Evolutionary conservation across 441 rosid species (phyloP), one percentile per base, ranked within the genome.

Genomic region (Hypseocharis bilobata): DNA sequence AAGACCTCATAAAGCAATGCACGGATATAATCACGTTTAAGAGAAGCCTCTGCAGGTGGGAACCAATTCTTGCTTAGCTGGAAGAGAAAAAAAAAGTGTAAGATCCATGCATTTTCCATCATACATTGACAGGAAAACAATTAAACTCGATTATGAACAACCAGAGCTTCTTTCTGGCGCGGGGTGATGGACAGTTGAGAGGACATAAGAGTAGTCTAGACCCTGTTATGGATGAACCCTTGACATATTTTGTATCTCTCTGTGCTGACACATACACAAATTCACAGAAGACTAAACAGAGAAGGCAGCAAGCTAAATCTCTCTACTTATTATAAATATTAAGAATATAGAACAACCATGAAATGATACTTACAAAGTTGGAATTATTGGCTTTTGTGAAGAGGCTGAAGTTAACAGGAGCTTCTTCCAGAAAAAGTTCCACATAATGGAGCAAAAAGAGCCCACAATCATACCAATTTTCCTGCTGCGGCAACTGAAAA

Each of bases 401-500:
- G 56, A 86, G 91, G 70, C 66, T 86, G 83, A 88, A 86, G 70
- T 76, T 67, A 38, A 36, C 58, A 71, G 89, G 88, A 74, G 82
- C 91, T 78, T 81, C 83, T 67, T 72, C 75, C 32, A 90, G 82
- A 74, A 88, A 88, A 64, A 72, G 84, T 66, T 90, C 96, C 70
- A 75, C 63, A 70, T 85, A 90, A 70, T 88, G 96, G 62, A 90
- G 92, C 83, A 90, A 62, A 79, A 90, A 90, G 57, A 90, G 83
- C 67, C 96, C 96, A 63, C 95, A 90, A 42, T 90, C 96, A 66
- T 76, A 86, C 4, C 83, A 90, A 80, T 90, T 90, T 76, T 76
- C 83, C 81, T 88, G 95, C 72, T 90, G 95, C n/a, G 96, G 95
- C 52, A 90, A 76, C 95, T 90, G 84, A 74, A 74, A 52, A 55